phyloP scores from a whole-genome alignment of 2,329 filamentous ascomycete species.

The Aspergillus sp. region DNA sequence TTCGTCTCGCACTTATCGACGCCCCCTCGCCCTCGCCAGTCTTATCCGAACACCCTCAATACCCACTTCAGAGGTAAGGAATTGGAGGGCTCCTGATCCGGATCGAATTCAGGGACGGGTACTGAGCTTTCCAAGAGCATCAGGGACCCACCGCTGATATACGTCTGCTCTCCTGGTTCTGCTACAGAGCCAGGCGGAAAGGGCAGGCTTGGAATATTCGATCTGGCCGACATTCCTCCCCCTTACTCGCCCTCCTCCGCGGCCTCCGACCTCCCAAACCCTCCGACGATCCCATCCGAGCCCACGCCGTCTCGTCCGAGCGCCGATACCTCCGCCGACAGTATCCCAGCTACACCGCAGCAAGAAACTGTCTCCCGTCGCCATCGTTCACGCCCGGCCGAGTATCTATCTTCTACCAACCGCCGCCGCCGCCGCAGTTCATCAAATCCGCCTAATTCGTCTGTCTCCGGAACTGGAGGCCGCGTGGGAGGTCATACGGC shows the following conservation, averaged over 20 bases:
- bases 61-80: constrained; percentile 5
- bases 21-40: neutral
- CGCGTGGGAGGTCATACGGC: constrained; percentile 24
- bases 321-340: constrained; percentile 21
- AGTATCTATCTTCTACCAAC: constrained; percentile 19
- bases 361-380: constrained; percentile 13
- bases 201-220: constrained; percentile 54
- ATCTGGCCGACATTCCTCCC: constrained; percentile 71
- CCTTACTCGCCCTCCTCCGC: constrained; percentile 58
- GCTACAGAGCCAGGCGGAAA: constrained; percentile 41
- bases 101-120: constrained; percentile 16
- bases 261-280: constrained; percentile 67
- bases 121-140: constrained; percentile 25
- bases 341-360: constrained; percentile 23
- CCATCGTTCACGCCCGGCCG: constrained; percentile 13
- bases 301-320: constrained; percentile 43
- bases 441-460: constrained; percentile 24
- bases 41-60: neutral
- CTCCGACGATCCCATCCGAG: constrained; percentile 52
- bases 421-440: constrained; percentile 35
- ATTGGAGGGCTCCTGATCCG: constrained; percentile 8
- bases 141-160: constrained; percentile 30
- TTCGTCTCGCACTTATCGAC: neutral
- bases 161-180: constrained; percentile 48
- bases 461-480: constrained; percentile 21